Conservation (phyloP, 495 filamentous ascomycete genomes). For the Daldinia grandis region DNA sequence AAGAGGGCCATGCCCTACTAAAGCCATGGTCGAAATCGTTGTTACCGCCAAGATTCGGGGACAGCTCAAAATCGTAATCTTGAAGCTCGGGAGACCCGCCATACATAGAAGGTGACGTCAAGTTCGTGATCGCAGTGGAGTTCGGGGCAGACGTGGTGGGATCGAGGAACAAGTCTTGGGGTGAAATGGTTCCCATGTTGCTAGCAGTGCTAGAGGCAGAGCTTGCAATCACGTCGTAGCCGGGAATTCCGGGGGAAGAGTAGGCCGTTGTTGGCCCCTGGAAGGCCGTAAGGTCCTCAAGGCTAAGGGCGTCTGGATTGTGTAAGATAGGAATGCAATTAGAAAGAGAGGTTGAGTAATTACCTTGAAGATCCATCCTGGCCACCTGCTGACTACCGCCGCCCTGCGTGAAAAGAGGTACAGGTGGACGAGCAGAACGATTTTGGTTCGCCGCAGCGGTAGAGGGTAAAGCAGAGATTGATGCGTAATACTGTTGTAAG, state of each 20-base stretch:
- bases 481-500: slow-evolving; percentile 61
- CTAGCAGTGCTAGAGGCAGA: slow-evolving; percentile 51
- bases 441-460: slow-evolving; percentile 56
- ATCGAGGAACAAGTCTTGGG: slow-evolving; percentile 81
- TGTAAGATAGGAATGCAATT: slow-evolving; percentile 52
- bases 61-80: slow-evolving; percentile 76
- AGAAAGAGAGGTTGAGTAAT: slow-evolving; percentile 19
- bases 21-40: slow-evolving; percentile 56
- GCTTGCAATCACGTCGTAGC: slow-evolving; percentile 54
- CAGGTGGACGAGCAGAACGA: slow-evolving; percentile 57
- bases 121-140: slow-evolving; percentile 80
- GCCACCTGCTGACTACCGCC: slow-evolving; percentile 53
- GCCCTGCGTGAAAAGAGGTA: slow-evolving; percentile 62
- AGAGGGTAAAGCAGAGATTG: slow-evolving; percentile 57
- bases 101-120: slow-evolving; percentile 82
- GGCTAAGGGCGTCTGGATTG: slow-evolving; percentile 55
- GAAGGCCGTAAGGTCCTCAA: slow-evolving; percentile 62
- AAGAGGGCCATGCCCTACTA: slow-evolving; percentile 63
- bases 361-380: slow-evolving; percentile 61
- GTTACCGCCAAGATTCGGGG: slow-evolving; percentile 68
- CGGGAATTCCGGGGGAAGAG: slow-evolving; percentile 61
- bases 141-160: slow-evolving; percentile 77
- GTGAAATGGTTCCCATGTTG: slow-evolving; percentile 80
- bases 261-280: slow-evolving; percentile 59
- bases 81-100: slow-evolving; percentile 74